Evolutionary conservation across 2,329 filamentous ascomycete genomes (phyloP).

Genomic region (Claviceps arundinis): DNA sequence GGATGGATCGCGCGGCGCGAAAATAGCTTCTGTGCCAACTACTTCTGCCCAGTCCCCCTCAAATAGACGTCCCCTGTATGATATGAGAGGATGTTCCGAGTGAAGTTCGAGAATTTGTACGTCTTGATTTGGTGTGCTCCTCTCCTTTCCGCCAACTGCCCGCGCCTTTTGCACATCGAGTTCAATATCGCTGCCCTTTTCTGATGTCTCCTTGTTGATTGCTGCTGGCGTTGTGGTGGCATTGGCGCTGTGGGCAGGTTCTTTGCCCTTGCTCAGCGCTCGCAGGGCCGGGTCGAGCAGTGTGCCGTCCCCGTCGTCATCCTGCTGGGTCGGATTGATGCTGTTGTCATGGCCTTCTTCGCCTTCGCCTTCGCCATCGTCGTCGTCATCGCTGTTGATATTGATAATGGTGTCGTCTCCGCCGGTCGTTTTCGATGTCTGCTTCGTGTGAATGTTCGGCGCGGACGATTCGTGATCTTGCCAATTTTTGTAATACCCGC

Average conservation of each 20-base stretch:
- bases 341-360: slow-evolving; percentile 2
- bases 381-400: slow-evolving; percentile 14
- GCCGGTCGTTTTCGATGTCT: slow-evolving; percentile 15
- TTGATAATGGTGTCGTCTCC: slow-evolving; percentile 18
- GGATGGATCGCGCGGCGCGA: slow-evolving; percentile 34
- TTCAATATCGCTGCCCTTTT: not conserved
- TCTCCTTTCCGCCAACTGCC: slow-evolving; percentile 1
- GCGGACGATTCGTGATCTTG: slow-evolving; percentile 14
- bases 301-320: slow-evolving; percentile 3
- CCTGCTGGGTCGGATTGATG: not conserved
- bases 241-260: slow-evolving; percentile 5
- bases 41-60: slow-evolving; percentile 71
- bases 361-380: slow-evolving; percentile 9
- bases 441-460: slow-evolving; percentile 17
- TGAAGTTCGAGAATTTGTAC: slow-evolving; percentile 80
- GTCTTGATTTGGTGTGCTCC: slow-evolving; percentile 16
- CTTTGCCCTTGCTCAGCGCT: slow-evolving; percentile 5
- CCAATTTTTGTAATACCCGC: slow-evolving; percentile 34
- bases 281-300: slow-evolving; percentile 5
- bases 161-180: slow-evolving; percentile 2
- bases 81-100: slow-evolving; percentile 60
- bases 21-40: slow-evolving; percentile 72
- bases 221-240: slow-evolving; percentile 1
- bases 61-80: slow-evolving; percentile 67
- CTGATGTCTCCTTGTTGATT: not conserved